These are phyloP conservation scores for Termitomyces sp. DNA, from an alignment of 768 basidiomycete genomes.

Conservation along the genomic window DNA sequence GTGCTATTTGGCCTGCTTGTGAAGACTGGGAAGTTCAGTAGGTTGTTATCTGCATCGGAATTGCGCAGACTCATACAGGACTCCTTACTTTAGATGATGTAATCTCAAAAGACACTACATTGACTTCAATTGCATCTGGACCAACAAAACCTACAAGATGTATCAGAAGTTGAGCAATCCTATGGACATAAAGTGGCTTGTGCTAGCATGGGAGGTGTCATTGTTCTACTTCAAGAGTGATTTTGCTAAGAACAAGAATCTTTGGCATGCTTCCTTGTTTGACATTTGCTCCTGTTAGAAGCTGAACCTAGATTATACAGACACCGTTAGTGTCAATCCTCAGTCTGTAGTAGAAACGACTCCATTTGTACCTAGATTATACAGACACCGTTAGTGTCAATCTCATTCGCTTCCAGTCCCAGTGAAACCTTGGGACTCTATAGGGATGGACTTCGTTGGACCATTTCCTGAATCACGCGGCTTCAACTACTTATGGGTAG, in stretches of 20 bases:
- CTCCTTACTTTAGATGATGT: constrained; percentile 31
- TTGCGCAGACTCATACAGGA: constrained; percentile 2
- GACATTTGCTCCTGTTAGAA: neutral
- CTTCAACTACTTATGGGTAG: too few relatives aligned
- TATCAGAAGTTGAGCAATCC: constrained; percentile 64
- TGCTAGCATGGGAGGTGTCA: constrained; percentile 55
- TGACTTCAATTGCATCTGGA: constrained; percentile 42
- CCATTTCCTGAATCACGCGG: too few relatives aligned
- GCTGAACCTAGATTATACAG: too few relatives aligned
- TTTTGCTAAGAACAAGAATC: constrained; percentile 43
- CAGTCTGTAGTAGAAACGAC: too few relatives aligned
- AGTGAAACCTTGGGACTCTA: too few relatives aligned
- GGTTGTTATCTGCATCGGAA: constrained; percentile 13
- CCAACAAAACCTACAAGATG: constrained; percentile 74
- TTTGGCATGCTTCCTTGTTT: constrained; percentile 41
- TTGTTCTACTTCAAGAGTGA: constrained; percentile 44
- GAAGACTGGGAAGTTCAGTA: constrained; percentile 50
- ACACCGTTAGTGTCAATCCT: too few relatives aligned
- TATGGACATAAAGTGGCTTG: constrained; percentile 72
- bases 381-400: too few relatives aligned
- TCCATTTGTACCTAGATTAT: too few relatives aligned
- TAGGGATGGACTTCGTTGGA: too few relatives aligned
- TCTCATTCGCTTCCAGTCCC: too few relatives aligned
- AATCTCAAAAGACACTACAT: constrained; percentile 40
- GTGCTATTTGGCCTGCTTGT: constrained; percentile 60